These are phyloP conservation scores for Fusarium irregulare DNA, from an alignment of 2,329 filamentous ascomycete species.

Conservation along the genomic window DNA sequence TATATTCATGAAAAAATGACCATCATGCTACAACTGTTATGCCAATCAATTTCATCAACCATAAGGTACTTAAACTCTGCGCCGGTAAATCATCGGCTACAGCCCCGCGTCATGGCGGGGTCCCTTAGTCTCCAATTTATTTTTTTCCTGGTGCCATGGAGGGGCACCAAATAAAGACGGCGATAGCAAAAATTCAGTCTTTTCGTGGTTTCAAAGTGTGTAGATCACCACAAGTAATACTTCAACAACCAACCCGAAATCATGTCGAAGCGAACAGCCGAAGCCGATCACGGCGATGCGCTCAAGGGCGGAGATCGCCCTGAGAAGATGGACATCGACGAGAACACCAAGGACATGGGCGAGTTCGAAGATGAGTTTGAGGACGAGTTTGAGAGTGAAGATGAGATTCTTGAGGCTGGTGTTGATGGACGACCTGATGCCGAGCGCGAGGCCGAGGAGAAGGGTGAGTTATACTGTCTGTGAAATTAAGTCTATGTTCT, in stretches of 20 bases:
- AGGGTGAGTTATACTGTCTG: conserved; percentile 51
- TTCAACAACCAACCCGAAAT: neutral
- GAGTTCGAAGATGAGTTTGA: conserved; percentile 98
- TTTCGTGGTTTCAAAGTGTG: conserved; percentile 22
- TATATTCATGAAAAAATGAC: neutral
- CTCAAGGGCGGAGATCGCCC: conserved; percentile 72
- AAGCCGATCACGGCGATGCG: conserved; percentile 57
- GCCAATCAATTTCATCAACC: too few species aligned
- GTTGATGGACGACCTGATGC: conserved; percentile 93
- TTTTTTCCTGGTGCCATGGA: conserved; percentile 36
- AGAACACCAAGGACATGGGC: conserved; percentile 69
- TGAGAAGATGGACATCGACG: conserved; percentile 74
- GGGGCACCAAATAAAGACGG: conserved; percentile 34
- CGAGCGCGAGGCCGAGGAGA: conserved; percentile 90
- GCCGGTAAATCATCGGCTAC: conserved; percentile 35
- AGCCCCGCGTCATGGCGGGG: conserved; percentile 40
- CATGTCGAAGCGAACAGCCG: conserved; percentile 72
- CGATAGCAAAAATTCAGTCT: conserved; percentile 27
- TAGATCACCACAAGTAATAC: neutral
- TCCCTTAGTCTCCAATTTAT: conserved; percentile 29
- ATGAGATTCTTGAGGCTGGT: conserved; percentile 93
- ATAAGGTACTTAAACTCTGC: neutral
- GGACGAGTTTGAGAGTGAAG: conserved; percentile 87
- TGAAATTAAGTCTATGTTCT: neutral
- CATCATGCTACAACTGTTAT: neutral